These are phyloP conservation scores for Trametes polyzona DNA, from an alignment of 1,284 basidiomycete species.

Conservation along the genomic window DNA sequence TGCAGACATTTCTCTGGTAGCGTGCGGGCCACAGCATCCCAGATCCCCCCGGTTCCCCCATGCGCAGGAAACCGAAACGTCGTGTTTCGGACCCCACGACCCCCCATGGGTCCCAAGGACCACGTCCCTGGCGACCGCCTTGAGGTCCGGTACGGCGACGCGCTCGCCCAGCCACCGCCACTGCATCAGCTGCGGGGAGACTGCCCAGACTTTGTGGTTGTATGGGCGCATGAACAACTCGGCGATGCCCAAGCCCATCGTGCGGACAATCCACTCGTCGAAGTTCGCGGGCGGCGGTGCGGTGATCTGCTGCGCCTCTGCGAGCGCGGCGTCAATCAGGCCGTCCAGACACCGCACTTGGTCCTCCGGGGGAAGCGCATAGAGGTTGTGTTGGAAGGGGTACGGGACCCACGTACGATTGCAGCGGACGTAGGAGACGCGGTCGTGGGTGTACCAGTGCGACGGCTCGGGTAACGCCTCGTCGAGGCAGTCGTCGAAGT, in stretches of 20 bases:
- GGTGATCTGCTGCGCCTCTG: too few relatives aligned
- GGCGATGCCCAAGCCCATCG: background rate
- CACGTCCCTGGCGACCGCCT: background rate
- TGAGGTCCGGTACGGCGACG: background rate
- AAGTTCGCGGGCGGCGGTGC: background rate
- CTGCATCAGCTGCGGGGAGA: background rate
- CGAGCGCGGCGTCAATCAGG: background rate
- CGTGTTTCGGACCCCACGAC: background rate
- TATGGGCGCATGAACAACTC: constrained; percentile 1
- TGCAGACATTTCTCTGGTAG: background rate
- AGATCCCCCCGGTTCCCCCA: background rate
- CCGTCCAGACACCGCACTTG: background rate
- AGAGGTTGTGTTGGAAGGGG: constrained; percentile 1
- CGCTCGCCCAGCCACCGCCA: constrained; percentile 1
- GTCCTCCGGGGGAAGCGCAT: background rate
- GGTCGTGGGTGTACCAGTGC: background rate
- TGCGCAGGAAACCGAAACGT: background rate
- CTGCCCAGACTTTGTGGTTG: background rate
- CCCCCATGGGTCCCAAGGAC: background rate
- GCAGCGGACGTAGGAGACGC: constrained; percentile 1
- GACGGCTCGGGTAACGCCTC: background rate
- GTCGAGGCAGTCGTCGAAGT: constrained; percentile 2
- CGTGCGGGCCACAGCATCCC: background rate
- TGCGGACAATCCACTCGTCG: constrained; percentile 4
- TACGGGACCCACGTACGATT: background rate